Evolutionary conservation across 495 filamentous ascomycete species (phyloP).

Genomic region (Hypoxylon fragiforme): DNA sequence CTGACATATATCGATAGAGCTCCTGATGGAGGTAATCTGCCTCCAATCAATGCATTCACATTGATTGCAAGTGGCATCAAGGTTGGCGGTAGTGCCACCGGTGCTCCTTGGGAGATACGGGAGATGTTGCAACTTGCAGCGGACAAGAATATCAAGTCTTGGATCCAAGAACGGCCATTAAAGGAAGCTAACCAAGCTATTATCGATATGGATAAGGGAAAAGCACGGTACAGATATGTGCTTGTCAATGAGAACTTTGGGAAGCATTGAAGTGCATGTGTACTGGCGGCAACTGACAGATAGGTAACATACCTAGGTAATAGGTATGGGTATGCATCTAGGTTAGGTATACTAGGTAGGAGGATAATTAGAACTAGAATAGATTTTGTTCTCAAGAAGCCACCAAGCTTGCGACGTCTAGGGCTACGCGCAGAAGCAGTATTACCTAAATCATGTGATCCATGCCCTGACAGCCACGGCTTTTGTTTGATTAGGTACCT

Average conservation of each 20-base stretch:
- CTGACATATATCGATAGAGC: conserved; percentile 19
- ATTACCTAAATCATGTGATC: too few relatives aligned
- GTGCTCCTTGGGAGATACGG: conserved; percentile 70
- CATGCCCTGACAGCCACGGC: too few relatives aligned
- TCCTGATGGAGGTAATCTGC: conserved; percentile 46
- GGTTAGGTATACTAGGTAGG: background rate
- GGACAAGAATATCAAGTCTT: conserved; percentile 72
- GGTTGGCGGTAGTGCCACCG: conserved; percentile 75
- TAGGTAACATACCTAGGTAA: too few relatives aligned
- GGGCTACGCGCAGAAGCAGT: too few relatives aligned
- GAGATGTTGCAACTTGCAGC: conserved; percentile 80
- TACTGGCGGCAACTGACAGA: too few relatives aligned
- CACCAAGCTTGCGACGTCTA: too few relatives aligned
- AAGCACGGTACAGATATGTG: conserved; percentile 75
- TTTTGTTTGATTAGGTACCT: too few relatives aligned
- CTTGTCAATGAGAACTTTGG: conserved; percentile 63
- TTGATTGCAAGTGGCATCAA: conserved; percentile 73
- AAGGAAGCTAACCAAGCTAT: conserved; percentile 71
- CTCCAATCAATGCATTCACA: conserved; percentile 64
- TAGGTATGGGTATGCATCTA: too few relatives aligned
- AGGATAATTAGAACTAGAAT: too few relatives aligned
- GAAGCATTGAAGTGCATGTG: conserved; percentile 18
- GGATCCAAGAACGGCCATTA: conserved; percentile 72
- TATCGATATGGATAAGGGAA: conserved; percentile 67
- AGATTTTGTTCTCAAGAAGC: background rate